phyloP scores from a whole-genome alignment of 306 rosid species.

The Ormosia semicastrata region DNA sequence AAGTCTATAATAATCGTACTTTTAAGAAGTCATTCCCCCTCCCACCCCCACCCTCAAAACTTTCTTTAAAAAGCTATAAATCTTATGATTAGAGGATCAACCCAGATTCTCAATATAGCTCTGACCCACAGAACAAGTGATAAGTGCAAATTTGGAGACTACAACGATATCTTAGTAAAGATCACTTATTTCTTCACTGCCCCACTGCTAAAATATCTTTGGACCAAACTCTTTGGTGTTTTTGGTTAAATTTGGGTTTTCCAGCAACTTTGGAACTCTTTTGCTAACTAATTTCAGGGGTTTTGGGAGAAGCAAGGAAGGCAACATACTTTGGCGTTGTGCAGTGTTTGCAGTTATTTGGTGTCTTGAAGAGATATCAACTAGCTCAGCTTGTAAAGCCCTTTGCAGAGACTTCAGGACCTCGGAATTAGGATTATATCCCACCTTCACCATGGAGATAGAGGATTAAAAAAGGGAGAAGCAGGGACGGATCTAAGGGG shows the following conservation, averaged over 20 bases:
- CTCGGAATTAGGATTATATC: not conserved
- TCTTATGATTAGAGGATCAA: not conserved
- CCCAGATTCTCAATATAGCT: not conserved
- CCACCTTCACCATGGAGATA: not conserved
- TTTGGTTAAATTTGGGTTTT: not conserved
- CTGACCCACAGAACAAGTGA: too few species aligned
- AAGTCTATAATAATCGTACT: not conserved
- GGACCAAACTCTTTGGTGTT: not conserved
- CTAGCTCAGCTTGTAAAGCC: not conserved
- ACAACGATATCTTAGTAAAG: too few species aligned
- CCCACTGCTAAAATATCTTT: not conserved
- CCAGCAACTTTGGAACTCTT: not conserved
- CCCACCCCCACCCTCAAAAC: not conserved
- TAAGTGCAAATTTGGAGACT: too few species aligned
- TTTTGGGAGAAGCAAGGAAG: not conserved
- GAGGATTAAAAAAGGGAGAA: not conserved
- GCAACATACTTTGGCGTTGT: not conserved
- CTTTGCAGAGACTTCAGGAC: not conserved
- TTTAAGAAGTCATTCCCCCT: not conserved
- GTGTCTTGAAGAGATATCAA: not conserved
- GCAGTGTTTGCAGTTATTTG: not conserved
- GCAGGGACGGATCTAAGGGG: too few species aligned
- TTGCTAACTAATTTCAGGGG: not conserved
- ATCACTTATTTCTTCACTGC: too few species aligned
- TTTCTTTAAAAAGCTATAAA: not conserved